A percentile compares a stretch with the other conserved stretches of the same genome.
These are phyloP conservation scores for Alternaria sp. DNA, from an alignment of 2,329 filamentous ascomycete species.

Conservation along the genomic window DNA sequence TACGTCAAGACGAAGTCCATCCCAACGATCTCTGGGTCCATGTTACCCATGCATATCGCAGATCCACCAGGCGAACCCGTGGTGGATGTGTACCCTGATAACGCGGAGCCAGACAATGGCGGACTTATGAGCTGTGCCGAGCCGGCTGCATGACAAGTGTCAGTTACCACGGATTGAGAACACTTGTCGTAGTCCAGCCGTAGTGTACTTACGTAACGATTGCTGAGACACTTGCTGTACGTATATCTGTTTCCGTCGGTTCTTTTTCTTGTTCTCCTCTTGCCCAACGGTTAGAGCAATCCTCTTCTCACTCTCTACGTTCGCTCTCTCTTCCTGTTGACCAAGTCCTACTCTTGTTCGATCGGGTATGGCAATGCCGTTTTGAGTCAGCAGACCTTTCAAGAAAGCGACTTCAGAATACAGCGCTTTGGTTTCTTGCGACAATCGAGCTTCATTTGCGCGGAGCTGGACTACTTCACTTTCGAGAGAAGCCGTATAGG, in stretches of 20 bases:
- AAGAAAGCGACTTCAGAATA: constrained; percentile 32
- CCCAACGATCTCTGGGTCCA: constrained; percentile 26
- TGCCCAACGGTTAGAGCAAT: not conserved
- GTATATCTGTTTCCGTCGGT: constrained; percentile 6
- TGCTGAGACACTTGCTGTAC: not conserved
- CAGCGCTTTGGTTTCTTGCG: constrained; percentile 32
- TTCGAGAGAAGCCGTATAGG: constrained; percentile 40
- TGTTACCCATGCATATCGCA: constrained; percentile 8
- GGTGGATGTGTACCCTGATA: not conserved
- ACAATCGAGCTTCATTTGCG: constrained; percentile 38
- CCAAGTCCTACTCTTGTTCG: not conserved
- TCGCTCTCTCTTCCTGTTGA: not conserved
- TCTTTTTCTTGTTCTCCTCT: not conserved
- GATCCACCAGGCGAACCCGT: not conserved
- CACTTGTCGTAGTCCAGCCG: not conserved
- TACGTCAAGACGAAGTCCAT: constrained; percentile 48
- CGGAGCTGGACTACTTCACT: constrained; percentile 37
- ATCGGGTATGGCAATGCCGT: constrained; percentile 23
- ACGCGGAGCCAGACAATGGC: not conserved
- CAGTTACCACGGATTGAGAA: not conserved
- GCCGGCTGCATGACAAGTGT: not conserved
- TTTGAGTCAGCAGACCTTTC: constrained; percentile 21
- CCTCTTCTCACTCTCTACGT: not conserved
- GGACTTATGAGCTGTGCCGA: not conserved
- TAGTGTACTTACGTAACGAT: not conserved